A percentile compares a stretch with the other conserved stretches of the same genome.
These are phyloP conservation scores for Chenopodium formosanum DNA, from an alignment of 148 eudicot species.

Conservation along the genomic window DNA sequence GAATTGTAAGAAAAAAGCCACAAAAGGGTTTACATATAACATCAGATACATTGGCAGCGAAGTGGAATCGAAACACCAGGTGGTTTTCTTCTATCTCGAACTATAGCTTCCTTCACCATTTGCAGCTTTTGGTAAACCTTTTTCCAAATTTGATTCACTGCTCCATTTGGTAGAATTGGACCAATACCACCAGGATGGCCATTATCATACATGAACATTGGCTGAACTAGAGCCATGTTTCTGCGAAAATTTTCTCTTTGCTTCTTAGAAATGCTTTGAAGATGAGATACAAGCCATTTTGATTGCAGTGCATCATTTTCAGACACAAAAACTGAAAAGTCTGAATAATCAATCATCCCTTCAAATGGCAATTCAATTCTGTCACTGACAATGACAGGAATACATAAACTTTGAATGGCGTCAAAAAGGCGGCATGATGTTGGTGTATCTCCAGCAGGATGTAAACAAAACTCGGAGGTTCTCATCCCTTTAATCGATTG, in stretches of 20 bases:
- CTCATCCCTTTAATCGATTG: constrained; percentile 94
- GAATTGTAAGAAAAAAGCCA: background rate
- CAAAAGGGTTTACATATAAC: background rate
- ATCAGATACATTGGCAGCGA: constrained; percentile 95
- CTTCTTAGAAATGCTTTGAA: constrained; percentile 48
- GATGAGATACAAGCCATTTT: constrained; percentile 73
- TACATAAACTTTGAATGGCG: constrained; percentile 93
- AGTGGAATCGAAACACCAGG: constrained; percentile 62
- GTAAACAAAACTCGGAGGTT: constrained; percentile 89
- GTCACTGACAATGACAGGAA: constrained; percentile 90
- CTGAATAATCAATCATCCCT: constrained; percentile 83
- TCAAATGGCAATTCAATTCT: constrained; percentile 86
- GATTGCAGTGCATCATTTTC: constrained; percentile 72
- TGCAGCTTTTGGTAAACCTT: constrained; percentile 85
- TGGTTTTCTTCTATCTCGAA: constrained; percentile 76
- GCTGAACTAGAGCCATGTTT: constrained; percentile 78
- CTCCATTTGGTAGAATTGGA: constrained; percentile 68
- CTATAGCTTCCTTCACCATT: constrained; percentile 70
- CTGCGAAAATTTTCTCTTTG: constrained; percentile 52
- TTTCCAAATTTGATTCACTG: constrained; percentile 83
- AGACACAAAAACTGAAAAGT: constrained; percentile 74
- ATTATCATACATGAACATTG: constrained; percentile 61
- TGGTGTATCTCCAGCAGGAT: constrained; percentile 98
- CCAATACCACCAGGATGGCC: constrained; percentile 81
- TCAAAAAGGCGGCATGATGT: constrained; percentile 96